Base-by-base conservation (phyloP, 306 rosid genomes). In the Erythrophleum fordii region DNA sequence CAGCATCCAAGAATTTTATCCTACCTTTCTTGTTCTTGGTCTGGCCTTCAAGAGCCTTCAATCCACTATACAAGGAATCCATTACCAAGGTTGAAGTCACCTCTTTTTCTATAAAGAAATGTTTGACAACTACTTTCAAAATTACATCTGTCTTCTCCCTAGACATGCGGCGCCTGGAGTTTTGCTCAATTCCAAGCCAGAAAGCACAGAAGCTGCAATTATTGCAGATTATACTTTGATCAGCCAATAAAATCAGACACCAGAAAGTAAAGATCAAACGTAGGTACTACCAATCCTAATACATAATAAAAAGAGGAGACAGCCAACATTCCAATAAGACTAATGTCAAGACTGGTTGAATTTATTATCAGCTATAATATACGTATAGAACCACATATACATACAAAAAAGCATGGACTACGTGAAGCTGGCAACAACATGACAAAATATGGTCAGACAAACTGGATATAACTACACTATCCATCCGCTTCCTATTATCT, bases 31-130 rank as follows among this genome's bases (percentile, higher is more conserved):
- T 91, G 86, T 79, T 68, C 84, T 83, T 89, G 44, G 86, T 78
- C 85, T 92, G 99, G 72, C 97, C 97, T 85, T 93, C 98, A 76
- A 96, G 97, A 81, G 99, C 98, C 87, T 92, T 96, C 79, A 96
- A 79, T 77, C 99, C 99, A 92, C 99, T 96, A 83, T 86, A 88
- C 85, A 96, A 90, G 66, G 99, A 96, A 76, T 96, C 99, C 99
- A 96, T 96, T 37, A 96, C 99, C 90, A 96, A 81, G 67, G 99
- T 96, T 69, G 99, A 96, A 44, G 98, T 90, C 74, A 96, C 99
- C 87, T 96, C 99, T 86, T 96, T 96, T 90, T 96, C 99, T 77
- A 96, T 89, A 77, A 96, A 96, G 84, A 96, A 96, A 73, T 92
- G 93, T 83, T 96, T 96, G 59, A 96, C 97, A 44, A 93, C 97